phyloP scores from a whole-genome alignment of 2,329 filamentous ascomycete genomes.

The Periconia sp. region DNA sequence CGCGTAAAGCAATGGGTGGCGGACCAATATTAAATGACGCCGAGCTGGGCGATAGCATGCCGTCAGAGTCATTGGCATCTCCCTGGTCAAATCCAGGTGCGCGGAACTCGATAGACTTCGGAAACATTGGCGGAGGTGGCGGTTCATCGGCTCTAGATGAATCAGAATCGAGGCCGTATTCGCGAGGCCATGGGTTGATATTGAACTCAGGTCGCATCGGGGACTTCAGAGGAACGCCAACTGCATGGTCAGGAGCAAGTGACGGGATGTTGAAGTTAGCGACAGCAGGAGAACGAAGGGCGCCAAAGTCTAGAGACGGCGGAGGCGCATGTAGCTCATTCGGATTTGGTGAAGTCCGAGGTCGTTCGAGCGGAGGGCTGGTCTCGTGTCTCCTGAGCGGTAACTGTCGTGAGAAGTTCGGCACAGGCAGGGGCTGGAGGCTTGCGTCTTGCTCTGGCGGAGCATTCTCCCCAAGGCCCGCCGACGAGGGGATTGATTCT shows the following conservation, averaged over 20 bases:
- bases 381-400: constrained; percentile 30
- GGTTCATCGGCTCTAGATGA: constrained; percentile 15
- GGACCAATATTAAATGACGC: constrained; percentile 21
- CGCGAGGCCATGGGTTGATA: constrained; percentile 33
- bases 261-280: constrained; percentile 33
- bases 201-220: constrained; percentile 39
- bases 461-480: constrained; percentile 14
- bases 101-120: constrained; percentile 29
- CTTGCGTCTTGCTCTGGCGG: constrained; percentile 17
- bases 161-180: constrained; percentile 25
- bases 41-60: constrained; percentile 25
- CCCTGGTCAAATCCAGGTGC: constrained; percentile 14
- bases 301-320: constrained; percentile 26
- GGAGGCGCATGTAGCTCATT: constrained; percentile 23
- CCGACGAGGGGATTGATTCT: constrained; percentile 8
- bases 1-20: constrained; percentile 1
- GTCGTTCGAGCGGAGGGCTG: constrained; percentile 18
- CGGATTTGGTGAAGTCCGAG: constrained; percentile 15
- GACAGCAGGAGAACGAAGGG: constrained; percentile 36
- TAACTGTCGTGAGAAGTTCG: constrained; percentile 49
- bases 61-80: constrained; percentile 21
- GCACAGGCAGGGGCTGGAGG: constrained; percentile 26
- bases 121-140: constrained; percentile 29
- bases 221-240: constrained; percentile 30
- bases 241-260: constrained; percentile 19